Conservation (phyloP, 495 filamentous ascomycete genomes). For the Hypoxylon crocopeplum region DNA sequence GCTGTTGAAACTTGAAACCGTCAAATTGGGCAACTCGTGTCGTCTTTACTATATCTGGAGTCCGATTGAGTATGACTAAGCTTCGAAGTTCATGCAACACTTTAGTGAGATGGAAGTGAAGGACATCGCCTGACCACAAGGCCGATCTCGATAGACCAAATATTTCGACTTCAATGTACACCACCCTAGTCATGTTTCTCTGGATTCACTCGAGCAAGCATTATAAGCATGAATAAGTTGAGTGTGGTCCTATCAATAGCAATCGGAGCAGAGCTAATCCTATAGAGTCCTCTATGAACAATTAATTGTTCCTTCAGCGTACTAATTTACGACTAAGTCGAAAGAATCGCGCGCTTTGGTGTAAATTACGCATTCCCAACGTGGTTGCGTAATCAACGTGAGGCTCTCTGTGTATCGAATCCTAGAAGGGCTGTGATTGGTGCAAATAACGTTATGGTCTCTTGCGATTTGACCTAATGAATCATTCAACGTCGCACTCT, state of each 20-base stretch:
- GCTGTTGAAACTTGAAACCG: conserved; percentile 29
- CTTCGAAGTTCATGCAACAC: conserved; percentile 14
- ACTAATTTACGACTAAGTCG: not conserved
- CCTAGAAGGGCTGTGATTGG: not conserved
- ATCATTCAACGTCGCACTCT: not conserved
- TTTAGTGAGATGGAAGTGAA: too few species aligned
- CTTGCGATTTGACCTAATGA: not conserved
- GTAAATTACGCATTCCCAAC: not conserved
- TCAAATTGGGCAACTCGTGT: conserved; percentile 25
- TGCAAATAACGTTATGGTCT: not conserved
- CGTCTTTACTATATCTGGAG: conserved; percentile 18
- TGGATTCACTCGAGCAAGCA: too few species aligned
- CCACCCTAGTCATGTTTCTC: too few species aligned
- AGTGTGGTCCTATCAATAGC: too few species aligned
- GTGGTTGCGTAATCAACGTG: conserved; percentile 5
- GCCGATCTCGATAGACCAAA: too few species aligned
- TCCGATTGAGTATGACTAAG: not conserved
- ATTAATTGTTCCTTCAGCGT: not conserved
- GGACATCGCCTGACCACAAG: too few species aligned
- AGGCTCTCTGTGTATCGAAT: conserved; percentile 7
- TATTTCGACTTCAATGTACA: too few species aligned
- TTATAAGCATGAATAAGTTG: too few species aligned
- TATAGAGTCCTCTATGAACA: too few species aligned
- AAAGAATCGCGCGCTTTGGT: too few species aligned
- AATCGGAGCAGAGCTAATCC: too few species aligned